These are phyloP conservation scores for Paragyromitra xinjiangensis DNA, from an alignment of 495 filamentous ascomycete genomes.

Conservation along the genomic window DNA sequence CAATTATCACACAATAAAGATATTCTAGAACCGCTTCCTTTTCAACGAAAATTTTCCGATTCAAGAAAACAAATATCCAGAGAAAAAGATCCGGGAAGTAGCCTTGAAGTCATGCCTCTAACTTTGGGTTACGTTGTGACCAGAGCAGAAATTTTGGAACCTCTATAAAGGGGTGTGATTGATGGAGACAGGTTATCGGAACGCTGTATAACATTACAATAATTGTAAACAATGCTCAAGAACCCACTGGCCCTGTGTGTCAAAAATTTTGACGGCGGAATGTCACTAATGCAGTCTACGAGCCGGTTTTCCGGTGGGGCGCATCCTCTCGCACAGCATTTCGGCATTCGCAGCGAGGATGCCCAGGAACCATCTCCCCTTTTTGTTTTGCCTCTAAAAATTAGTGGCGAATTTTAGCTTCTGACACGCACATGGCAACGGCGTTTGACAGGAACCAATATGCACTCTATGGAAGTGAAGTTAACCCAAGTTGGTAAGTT, in stretches of 20 bases:
- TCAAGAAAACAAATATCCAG: background rate
- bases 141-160: background rate
- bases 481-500: no score
- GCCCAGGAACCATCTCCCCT: background rate
- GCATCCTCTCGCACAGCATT: background rate
- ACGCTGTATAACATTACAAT: background rate
- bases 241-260: background rate
- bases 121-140: background rate
- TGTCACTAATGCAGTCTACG: background rate
- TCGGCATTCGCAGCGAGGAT: background rate
- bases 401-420: slow-evolving; percentile 1
- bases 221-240: background rate
- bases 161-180: background rate
- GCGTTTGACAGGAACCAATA: background rate
- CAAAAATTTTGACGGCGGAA: background rate
- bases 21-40: background rate
- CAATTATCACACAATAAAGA: background rate
- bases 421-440: background rate
- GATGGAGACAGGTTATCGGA: background rate
- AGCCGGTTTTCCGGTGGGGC: background rate
- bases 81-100: background rate
- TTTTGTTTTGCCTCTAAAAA: background rate
- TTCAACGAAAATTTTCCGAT: background rate
- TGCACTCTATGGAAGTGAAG: no score
- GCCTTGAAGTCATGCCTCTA: background rate